Conservation (phyloP, 306 rosid species). For the Lagenaria siceraria region DNA sequence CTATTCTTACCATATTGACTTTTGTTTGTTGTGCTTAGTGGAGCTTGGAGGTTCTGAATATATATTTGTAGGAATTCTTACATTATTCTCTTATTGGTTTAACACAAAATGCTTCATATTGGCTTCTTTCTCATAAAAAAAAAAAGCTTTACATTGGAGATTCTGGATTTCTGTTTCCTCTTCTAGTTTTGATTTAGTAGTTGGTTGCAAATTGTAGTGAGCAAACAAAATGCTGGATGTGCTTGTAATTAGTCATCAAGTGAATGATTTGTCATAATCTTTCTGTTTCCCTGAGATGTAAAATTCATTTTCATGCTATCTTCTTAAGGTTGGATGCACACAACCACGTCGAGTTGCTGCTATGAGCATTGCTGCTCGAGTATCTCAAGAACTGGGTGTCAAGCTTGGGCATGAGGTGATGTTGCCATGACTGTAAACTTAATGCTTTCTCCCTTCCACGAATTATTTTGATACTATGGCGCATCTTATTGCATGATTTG, state of each 20-base stretch:
- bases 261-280: background rate
- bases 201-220: background rate
- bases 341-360: constrained; percentile 98
- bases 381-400: constrained; percentile 93
- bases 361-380: constrained; percentile 98
- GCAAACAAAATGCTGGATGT: background rate
- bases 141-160: too few relatives aligned
- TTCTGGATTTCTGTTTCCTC: background rate
- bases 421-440: background rate
- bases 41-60: background rate
- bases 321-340: constrained; percentile 81
- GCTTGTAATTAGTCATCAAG: background rate
- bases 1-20: background rate
- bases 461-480: background rate
- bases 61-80: background rate
- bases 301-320: background rate
- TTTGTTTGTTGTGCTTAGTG: background rate
- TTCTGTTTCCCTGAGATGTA: background rate
- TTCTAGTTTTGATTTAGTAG: background rate
- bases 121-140: too few relatives aligned
- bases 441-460: background rate
- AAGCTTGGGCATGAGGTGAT: constrained; percentile 90
- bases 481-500: background rate
- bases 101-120: too few relatives aligned
- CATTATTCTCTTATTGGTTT: background rate